Evolutionary conservation across 345 rosid species (phyloP).

Genomic region (Eucalyptus virginea): DNA sequence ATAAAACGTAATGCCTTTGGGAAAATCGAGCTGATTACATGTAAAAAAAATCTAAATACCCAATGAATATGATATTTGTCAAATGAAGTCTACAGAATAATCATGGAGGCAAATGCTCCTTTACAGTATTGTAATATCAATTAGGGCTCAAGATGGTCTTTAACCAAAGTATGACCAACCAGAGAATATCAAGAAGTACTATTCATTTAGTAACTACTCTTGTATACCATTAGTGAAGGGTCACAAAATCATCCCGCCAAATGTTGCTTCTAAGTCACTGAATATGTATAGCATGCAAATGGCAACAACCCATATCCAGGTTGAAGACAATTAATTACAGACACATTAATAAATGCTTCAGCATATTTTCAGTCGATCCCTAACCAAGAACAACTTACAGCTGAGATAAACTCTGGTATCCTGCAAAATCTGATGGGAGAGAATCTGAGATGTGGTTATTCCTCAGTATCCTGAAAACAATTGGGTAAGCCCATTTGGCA

Average conservation of each 20-base stretch:
- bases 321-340: not conserved
- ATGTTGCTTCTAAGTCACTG: not conserved
- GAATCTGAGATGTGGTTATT: constrained; percentile 25
- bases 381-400: not conserved
- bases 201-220: not conserved
- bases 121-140: not conserved
- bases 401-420: constrained; percentile 2
- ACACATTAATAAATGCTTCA: not conserved
- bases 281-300: not conserved
- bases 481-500: not conserved
- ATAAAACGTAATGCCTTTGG: not conserved
- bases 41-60: not conserved
- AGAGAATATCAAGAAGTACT: not conserved
- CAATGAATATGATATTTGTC: not conserved
- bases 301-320: not conserved
- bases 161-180: not conserved
- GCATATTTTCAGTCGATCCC: not conserved
- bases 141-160: not conserved
- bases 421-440: constrained; percentile 23
- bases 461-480: constrained; percentile 19
- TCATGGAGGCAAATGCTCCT: not conserved
- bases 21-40: not conserved
- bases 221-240: not conserved
- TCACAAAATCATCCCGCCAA: too few relatives aligned
- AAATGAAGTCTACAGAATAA: not conserved